These are phyloP conservation scores for Populus davidiana DNA, from an alignment of 345 rosid species.

Conservation along the genomic window DNA sequence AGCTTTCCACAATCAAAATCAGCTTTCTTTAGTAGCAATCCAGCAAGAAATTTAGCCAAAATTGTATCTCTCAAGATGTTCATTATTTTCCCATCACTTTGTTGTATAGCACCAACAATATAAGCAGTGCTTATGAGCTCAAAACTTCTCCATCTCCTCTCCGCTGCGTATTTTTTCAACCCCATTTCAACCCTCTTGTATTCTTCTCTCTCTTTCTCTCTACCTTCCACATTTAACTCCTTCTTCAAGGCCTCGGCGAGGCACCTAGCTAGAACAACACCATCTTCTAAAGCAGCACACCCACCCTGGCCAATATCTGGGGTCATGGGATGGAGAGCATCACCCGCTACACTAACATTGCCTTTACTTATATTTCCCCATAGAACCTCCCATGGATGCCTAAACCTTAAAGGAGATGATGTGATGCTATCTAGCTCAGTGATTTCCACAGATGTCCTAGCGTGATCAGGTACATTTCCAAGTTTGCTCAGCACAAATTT, in stretches of 20 bases:
- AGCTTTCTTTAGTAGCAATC: slow-evolving; percentile 33
- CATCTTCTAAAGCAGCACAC: slow-evolving; percentile 66
- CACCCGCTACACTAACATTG: slow-evolving; percentile 61
- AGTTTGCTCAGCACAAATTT: slow-evolving; percentile 43
- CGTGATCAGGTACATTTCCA: slow-evolving; percentile 29
- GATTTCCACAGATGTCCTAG: slow-evolving; percentile 33
- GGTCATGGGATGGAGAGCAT: slow-evolving; percentile 75
- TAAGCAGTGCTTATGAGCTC: slow-evolving; percentile 46
- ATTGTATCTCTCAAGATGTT: slow-evolving; percentile 43
- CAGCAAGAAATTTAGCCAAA: slow-evolving; percentile 28
- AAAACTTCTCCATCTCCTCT: slow-evolving; percentile 70
- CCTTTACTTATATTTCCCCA: slow-evolving; percentile 56
- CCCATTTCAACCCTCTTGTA: slow-evolving; percentile 39
- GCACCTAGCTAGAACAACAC: slow-evolving; percentile 62
- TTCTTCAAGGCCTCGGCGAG: slow-evolving; percentile 41
- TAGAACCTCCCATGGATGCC: slow-evolving; percentile 60
- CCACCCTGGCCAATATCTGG: slow-evolving; percentile 74
- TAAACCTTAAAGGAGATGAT: slow-evolving; percentile 30
- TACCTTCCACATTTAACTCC: slow-evolving; percentile 4
- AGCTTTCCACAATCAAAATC: slow-evolving; percentile 52
- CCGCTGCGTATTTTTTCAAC: slow-evolving; percentile 41
- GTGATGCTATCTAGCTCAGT: slow-evolving; percentile 36
- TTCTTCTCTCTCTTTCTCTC: slow-evolving; percentile 19
- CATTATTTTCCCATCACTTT: slow-evolving; percentile 35
- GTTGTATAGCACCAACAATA: slow-evolving; percentile 50